Base-by-base conservation (phyloP, 1,284 basidiomycete genomes). In the Tremellales sp. region DNA sequence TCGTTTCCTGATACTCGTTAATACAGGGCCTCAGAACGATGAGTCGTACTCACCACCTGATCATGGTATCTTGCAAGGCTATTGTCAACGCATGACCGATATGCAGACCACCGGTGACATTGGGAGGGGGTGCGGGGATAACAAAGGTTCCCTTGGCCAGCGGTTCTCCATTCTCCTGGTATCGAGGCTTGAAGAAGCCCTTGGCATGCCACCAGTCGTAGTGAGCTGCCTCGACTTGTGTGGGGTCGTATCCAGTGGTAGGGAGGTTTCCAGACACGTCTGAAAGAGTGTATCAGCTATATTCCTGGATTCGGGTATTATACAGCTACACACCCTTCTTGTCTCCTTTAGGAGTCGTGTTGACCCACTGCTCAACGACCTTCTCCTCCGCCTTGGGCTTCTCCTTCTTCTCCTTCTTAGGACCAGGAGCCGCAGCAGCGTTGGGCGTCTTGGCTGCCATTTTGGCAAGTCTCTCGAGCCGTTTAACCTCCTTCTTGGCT, bases 151-250 rank as follows among this genome's bases (percentile, higher is more conserved):
- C 87, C 51, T 83, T 79, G 2, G 78, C 72, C 25, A 73, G 58
- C 3, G 73, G 60, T 24, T 70, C 77, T 41, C 83, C 83, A 54
- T 85, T 77, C 10, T 77, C 60, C 8, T 78, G 76, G 54, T 84
- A 75, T 49, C 82, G 78, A 1, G 95, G 95, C 57, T 83, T 79
- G 79, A 97, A 98, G 79, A 85, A 95, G 10, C 88, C 88, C 68
- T 87, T 78, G 24, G 83, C 80, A 47, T 84, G 78, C 95, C 95
- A 98, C 95, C 95, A 98, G 63, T 94, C 90, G 68, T 97, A 98
- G 91, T 95, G 97, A 9, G 91, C 86, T 5, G 92, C 80, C 71
- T 98, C 95, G 54, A 98, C 86, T 43, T 90, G 89, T 57, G 87
- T 84, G 10, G 94, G 95, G 71, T 98, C 94, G 76, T 97, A 99